Evolutionary conservation across 192 early-diverging fungal genomes (phyloP), one percentile per base, ranked within the genome.

Genomic region (Diversispora eburnea): DNA sequence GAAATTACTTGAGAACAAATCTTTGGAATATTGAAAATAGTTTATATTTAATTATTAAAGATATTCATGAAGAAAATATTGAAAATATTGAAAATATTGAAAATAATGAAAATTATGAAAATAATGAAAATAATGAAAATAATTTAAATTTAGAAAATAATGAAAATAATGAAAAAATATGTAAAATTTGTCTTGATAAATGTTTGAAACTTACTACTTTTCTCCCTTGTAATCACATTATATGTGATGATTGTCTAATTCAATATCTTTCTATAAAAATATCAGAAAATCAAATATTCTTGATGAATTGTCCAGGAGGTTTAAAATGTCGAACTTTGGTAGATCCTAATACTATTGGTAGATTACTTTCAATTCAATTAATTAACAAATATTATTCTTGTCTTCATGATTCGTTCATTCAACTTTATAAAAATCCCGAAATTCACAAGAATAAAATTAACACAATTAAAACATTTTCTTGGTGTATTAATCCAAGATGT

Each of bases 21-120:
- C 70, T 72, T 72, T 72, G 70, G 70, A 51, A 72, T 72, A 39
- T 59, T 39, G 60, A 61, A 51, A 57, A 72, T 55, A 47, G 56
- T 0, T 25, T 72, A 2, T 3, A 54, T 6, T 22, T n/a, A 12
- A 59, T 59, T 33, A 54, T 20, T 25, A 72, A 72, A 17, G 47
- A 59, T 13, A 43, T 59, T 20, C 6, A 52, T 22, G 20, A 42
- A 43, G 25, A 54, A 2, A 72, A 72, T 48, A 33, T 33, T 33
- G 25, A 33, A 33, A 51, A 72, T 72, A 39, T 59, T 39, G 60
- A 61, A 51, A 57, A 72, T 55, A 47, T 56, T 0, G 55, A 60
- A 2, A 42, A 54, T 6, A 33, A 12, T 42, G 42, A 39, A 9
- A 54, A 8, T 22, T 4, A 42, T 20, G 25, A 54, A 2, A 72